Conservation (phyloP, 805 yeast genomes). For the Alloascoidea hylecoeti region DNA sequence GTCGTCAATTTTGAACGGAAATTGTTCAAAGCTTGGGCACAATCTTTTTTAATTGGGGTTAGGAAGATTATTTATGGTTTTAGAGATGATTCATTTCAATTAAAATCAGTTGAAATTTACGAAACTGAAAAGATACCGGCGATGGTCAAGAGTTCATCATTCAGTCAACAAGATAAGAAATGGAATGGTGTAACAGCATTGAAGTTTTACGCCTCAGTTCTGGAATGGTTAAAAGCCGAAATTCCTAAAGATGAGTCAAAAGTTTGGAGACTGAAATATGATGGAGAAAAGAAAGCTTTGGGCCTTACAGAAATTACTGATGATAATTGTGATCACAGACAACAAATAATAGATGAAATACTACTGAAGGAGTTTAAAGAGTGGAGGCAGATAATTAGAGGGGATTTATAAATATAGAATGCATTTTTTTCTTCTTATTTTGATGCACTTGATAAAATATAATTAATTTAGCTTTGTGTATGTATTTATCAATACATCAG, state of each 20-base stretch:
- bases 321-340: slow-evolving; percentile 16
- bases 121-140: slow-evolving; percentile 70
- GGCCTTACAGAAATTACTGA: slow-evolving; percentile 31
- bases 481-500: slow-evolving; percentile 1
- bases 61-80: slow-evolving; percentile 76
- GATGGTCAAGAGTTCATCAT: slow-evolving; percentile 35
- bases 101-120: slow-evolving; percentile 61
- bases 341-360: slow-evolving; percentile 23
- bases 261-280: slow-evolving; percentile 42
- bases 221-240: slow-evolving; percentile 57
- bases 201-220: slow-evolving; percentile 74
- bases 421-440: slow-evolving; percentile 2
- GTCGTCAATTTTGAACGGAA: slow-evolving; percentile 61
- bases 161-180: slow-evolving; percentile 22
- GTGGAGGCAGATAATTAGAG: slow-evolving; percentile 28
- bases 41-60: slow-evolving; percentile 78
- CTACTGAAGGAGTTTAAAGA: slow-evolving; percentile 33
- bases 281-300: slow-evolving; percentile 37
- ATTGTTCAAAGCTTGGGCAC: slow-evolving; percentile 81
- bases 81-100: slow-evolving; percentile 55
- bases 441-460: not conserved
- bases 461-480: not conserved
- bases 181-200: slow-evolving; percentile 69
- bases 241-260: slow-evolving; percentile 40
- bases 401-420: slow-evolving; percentile 1